phyloP scores from a whole-genome alignment of 1,284 basidiomycete genomes.

The Apiotrichum brassicae region DNA sequence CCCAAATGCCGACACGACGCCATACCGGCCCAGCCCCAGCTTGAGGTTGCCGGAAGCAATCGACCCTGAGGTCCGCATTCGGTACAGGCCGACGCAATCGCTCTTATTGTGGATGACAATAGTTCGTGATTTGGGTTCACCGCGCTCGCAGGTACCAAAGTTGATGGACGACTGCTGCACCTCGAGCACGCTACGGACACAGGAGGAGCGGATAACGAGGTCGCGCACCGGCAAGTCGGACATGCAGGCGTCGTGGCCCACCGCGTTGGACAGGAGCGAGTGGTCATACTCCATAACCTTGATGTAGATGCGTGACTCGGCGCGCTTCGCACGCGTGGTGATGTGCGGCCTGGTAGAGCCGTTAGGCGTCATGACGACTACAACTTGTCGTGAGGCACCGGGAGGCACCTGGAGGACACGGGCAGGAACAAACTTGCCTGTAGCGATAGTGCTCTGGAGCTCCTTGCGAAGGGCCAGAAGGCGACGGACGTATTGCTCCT shows the following conservation, averaged over 20 bases:
- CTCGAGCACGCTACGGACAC: conserved; percentile 49
- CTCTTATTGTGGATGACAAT: conserved; percentile 51
- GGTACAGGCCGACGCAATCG: conserved; percentile 50
- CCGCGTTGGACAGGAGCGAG: conserved; percentile 17
- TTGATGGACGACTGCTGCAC: conserved; percentile 52
- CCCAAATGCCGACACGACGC: conserved; percentile 51
- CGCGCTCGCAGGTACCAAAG: conserved; percentile 52
- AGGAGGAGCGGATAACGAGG: conserved; percentile 48
- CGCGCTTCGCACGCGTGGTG: conserved; percentile 47
- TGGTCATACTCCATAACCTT: conserved; percentile 49
- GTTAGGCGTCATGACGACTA: conserved; percentile 49
- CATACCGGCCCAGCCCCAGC: conserved; percentile 49
- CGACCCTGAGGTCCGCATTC: conserved; percentile 51
- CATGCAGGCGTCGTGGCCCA: conserved; percentile 20
- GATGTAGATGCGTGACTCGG: conserved; percentile 51
- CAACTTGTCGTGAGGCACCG: conserved; percentile 41
- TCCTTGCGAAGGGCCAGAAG: conserved; percentile 48
- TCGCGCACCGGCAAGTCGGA: conserved; percentile 51
- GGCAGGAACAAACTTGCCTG: conserved; percentile 45
- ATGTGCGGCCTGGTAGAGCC: conserved; percentile 50
- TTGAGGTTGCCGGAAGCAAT: conserved; percentile 52
- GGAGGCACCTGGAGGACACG: conserved; percentile 42
- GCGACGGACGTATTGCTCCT: conserved; percentile 49
- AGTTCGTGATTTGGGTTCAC: conserved; percentile 49
- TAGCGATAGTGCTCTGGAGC: conserved; percentile 43